These are phyloP conservation scores for Uromyces viciae-fabae DNA, from an alignment of 1,284 basidiomycete genomes.

Conservation along the genomic window DNA sequence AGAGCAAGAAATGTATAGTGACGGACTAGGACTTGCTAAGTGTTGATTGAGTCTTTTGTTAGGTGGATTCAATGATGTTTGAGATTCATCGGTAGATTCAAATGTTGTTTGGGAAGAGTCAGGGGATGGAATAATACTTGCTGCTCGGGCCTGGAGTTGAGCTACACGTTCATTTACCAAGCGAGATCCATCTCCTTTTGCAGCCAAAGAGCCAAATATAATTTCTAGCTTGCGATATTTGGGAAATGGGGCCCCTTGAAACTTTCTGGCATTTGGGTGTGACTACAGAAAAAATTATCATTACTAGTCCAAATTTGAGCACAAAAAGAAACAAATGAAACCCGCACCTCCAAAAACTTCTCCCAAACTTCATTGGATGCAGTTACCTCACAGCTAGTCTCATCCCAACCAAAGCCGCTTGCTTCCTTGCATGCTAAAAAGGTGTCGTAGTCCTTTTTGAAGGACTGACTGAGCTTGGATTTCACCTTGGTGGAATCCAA, in stretches of 20 bases:
- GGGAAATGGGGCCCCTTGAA: background rate
- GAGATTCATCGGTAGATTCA: background rate
- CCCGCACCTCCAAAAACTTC: background rate
- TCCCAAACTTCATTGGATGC: background rate
- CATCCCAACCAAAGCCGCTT: background rate
- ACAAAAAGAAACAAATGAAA: background rate
- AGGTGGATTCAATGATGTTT: background rate
- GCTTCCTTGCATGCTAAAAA: background rate
- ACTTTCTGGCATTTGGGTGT: background rate
- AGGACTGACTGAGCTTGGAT: background rate
- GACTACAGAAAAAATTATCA: background rate
- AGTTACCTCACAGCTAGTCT: background rate
- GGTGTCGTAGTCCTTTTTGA: background rate
- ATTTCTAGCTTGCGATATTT: background rate
- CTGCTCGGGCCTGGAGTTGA: background rate
- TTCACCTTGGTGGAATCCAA: background rate
- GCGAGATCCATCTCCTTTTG: background rate
- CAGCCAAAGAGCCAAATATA: background rate
- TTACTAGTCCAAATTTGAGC: background rate
- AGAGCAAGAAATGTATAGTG: background rate
- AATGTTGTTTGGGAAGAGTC: background rate
- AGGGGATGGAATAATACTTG: background rate
- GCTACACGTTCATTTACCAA: background rate
- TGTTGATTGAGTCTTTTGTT: background rate
- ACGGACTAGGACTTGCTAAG: background rate